A percentile compares a stretch with the other conserved stretches of the same genome.
These are phyloP conservation scores for Mariannaea sp. DNA, from an alignment of 2,329 filamentous ascomycete species.

Conservation along the genomic window DNA sequence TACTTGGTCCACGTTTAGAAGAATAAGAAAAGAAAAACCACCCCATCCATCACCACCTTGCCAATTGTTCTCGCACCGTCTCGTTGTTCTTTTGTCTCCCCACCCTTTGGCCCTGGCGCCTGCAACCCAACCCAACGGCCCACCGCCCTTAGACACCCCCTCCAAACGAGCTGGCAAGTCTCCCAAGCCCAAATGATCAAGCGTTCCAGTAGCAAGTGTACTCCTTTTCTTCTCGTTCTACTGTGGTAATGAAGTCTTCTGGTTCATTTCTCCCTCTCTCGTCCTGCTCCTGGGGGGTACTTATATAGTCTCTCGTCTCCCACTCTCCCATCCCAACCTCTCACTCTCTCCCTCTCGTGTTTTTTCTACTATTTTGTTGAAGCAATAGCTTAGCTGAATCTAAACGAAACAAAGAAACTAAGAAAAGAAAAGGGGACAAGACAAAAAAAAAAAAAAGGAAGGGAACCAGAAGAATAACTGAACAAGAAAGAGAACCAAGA, in stretches of 20 bases:
- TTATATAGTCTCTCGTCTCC: constrained; percentile 16
- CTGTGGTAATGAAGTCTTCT: too few species aligned
- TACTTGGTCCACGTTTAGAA: neutral
- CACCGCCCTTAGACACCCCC: constrained; percentile 38
- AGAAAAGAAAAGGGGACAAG: too few species aligned
- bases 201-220: constrained; percentile 14
- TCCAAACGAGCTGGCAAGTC: too few species aligned
- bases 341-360: too few species aligned
- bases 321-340: constrained; percentile 2
- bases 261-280: constrained; percentile 2
- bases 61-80: constrained; percentile 13
- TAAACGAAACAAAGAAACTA: constrained; percentile 27
- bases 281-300: too few species aligned
- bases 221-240: neutral
- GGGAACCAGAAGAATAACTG: too few species aligned
- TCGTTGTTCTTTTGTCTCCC: constrained; percentile 24
- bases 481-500: too few species aligned
- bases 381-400: constrained; percentile 36
- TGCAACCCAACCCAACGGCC: constrained; percentile 40
- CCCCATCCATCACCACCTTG: too few species aligned
- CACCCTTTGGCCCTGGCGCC: constrained; percentile 32
- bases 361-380: constrained; percentile 23
- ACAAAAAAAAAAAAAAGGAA: too few species aligned
- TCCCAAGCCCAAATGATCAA: constrained; percentile 34
- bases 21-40: too few species aligned